These are phyloP conservation scores for Penicillium goetzii DNA, from an alignment of 495 filamentous ascomycete genomes.

Conservation along the genomic window DNA sequence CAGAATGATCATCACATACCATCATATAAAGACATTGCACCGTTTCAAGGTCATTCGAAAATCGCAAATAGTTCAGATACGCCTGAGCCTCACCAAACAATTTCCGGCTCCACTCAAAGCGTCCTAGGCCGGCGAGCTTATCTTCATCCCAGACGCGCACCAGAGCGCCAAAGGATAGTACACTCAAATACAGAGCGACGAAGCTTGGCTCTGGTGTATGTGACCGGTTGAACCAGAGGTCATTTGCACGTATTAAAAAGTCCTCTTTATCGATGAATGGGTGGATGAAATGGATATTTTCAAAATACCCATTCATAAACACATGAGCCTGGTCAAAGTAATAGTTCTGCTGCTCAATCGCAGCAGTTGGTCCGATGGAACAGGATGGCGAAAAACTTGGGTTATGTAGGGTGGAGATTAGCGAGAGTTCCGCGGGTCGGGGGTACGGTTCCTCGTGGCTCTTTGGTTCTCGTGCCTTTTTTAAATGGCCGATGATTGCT, in stretches of 20 bases:
- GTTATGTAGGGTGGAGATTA: conserved; percentile 46
- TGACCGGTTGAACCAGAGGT: conserved; percentile 41
- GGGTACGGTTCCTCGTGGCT: conserved; percentile 21
- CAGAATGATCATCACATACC: conserved; percentile 24
- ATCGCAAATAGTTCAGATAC: conserved; percentile 41
- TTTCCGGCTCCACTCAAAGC: conserved; percentile 50
- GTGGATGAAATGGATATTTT: conserved; percentile 48
- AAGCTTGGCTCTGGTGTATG: conserved; percentile 43
- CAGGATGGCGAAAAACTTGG: conserved; percentile 43
- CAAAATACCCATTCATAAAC: conserved; percentile 50
- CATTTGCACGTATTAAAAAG: conserved; percentile 41
- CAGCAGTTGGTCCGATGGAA: conserved; percentile 24
- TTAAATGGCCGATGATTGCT: conserved; percentile 39
- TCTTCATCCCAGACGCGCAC: conserved; percentile 47
- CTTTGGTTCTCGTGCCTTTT: conserved; percentile 36
- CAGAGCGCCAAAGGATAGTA: conserved; percentile 44
- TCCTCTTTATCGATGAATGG: conserved; percentile 48
- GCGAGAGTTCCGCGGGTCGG: conserved; percentile 28
- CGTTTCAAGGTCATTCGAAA: conserved; percentile 47
- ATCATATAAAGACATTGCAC: conserved; percentile 48
- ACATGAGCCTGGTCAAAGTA: conserved; percentile 48
- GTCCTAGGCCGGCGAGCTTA: conserved; percentile 38
- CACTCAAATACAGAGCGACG: conserved; percentile 45
- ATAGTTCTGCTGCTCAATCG: conserved; percentile 39
- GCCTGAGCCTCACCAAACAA: conserved; percentile 47